Conservation (phyloP, 139 green algal genomes). For the Chlorella sp. region DNA sequence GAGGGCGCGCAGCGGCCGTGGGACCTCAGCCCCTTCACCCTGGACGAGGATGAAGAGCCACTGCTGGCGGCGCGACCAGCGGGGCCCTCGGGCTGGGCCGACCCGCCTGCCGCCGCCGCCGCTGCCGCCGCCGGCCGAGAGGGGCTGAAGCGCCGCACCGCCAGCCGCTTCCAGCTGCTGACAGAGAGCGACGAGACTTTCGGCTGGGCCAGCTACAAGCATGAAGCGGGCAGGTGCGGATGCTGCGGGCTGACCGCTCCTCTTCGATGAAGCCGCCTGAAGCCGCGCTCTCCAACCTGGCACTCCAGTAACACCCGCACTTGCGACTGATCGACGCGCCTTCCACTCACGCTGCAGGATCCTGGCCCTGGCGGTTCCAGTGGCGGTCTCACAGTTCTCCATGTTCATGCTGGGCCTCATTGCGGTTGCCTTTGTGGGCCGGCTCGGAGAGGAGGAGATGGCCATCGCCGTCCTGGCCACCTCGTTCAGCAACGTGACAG, state of each 20-base stretch:
- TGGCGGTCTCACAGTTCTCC: slow-evolving; percentile 11
- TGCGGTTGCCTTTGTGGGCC: slow-evolving; percentile 37
- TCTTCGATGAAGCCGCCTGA: background rate
- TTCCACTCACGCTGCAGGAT: slow-evolving; percentile 30
- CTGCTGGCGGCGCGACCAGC: background rate
- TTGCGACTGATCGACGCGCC: too few species aligned
- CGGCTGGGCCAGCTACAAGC: background rate
- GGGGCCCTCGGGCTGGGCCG: background rate
- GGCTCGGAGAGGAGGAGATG: slow-evolving; percentile 47
- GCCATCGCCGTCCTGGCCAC: slow-evolving; percentile 62
- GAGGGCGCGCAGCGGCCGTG: background rate
- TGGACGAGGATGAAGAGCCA: slow-evolving; percentile 14
- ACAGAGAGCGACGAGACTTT: background rate
- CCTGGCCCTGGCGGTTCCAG: slow-evolving; percentile 4
- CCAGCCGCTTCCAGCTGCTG: background rate
- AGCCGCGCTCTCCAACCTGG: background rate
- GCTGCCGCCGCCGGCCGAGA: background rate
- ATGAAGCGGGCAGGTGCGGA: slow-evolving; percentile 7
- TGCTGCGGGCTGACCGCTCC: background rate
- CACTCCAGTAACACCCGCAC: too few species aligned
- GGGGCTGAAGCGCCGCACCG: background rate
- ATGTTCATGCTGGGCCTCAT: slow-evolving; percentile 23
- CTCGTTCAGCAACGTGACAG: slow-evolving; percentile 77
- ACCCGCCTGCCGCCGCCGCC: background rate
- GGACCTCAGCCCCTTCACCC: background rate